Evolutionary conservation across 179 eudicot species (phyloP), one percentile per base, ranked within the genome.

Genomic region (Spinacia oleracea): DNA sequence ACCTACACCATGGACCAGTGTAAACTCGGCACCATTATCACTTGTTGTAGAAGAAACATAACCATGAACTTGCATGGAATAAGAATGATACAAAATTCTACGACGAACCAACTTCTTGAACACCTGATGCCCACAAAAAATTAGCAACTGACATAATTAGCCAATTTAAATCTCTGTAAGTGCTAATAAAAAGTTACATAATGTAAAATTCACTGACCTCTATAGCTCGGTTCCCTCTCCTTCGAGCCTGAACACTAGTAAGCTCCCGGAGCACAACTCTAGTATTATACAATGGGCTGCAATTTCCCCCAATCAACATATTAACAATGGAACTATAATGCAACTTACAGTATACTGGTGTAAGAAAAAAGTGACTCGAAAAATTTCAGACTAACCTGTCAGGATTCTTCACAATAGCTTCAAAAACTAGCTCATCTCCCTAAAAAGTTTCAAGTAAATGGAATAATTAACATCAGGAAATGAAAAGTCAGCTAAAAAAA

Each of bases 61-160:
- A 79, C 99, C 99, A 85, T 94, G 91, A 81, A 96, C 98, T 91
- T 94, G 98, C 99, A 96, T 91, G 8, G 98, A 90, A 82, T 96
- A 96, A 68, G 99, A 96, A 85, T 89, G 97, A 79, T 92, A 96
- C 90, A 94, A 68, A 72, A 90, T 86, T 79, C 80, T 90, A 50
- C 93, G 92, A 59, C 81, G 90, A 83, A 90, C 94, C 78, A 96
- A 83, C 85, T 91, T 96, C 88, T 91, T 94, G 80, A 94, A 83
- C 74, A 96, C 99, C 98, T 96, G 81, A 42, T 70, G 77, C 6
- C 77, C 60, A 79, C 6, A 45, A 20, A 34, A 34, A 45, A 70
- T 64, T 18, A 68, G 59, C 45, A 73, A 25, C 48, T 59, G 58
- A 69, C 72, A 59, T 31, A 40, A n/a, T 15, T 48, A 1, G 35